Evolutionary conservation across 2,329 filamentous ascomycete species (phyloP), one percentile per base, ranked within the genome.

Genomic region (Phyllosticta paracitricarpa): DNA sequence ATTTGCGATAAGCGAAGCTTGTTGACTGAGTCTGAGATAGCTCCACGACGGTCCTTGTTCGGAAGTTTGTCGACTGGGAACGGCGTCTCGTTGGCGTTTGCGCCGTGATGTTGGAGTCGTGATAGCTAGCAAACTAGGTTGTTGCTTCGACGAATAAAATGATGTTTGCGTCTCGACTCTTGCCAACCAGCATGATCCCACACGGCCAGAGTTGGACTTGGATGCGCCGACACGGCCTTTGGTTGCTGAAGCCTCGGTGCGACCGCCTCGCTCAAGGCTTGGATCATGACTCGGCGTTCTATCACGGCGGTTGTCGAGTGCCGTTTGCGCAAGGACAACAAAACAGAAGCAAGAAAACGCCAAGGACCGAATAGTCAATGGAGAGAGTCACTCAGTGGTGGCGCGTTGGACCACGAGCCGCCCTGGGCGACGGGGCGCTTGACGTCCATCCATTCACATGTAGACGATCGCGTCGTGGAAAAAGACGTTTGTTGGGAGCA

Each of bases 121-220:
- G 54, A 35, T 52, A n/a, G 28, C 3, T 19, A n/a, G 30, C 14
- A 24, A 28, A 24, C 51, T 14, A 12, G 3, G 22, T 17, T n/a
- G 1, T 8, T 30, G 24, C 14, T 51, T 10, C n/a, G 10, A 12
- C 14, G n/a, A 35, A 56, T 24, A 7, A 28, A 30, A 26, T 30
- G 33, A n/a, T 22, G 22, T 19, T 55, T 56, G 48, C 40, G 40
- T 48, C 40, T 48, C 40, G 40, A 48, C 12, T 48, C 12, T n/a
- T 4, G 14, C 40, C 52, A 19, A 40, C 58, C 26, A 40, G 58
- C 58, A 56, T 56, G 53, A 56, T 61, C 53, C 35, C 58, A 56
- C 40, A 48, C 14, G 40, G 40, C 40, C 14, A 48, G 40, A n/a
- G 40, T 48, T 48, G 40, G 40, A n/a, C n/a, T 19, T 48, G 17